Evolutionary conservation across 257 asterid species (phyloP).

Genomic region (Plantago elongata): DNA sequence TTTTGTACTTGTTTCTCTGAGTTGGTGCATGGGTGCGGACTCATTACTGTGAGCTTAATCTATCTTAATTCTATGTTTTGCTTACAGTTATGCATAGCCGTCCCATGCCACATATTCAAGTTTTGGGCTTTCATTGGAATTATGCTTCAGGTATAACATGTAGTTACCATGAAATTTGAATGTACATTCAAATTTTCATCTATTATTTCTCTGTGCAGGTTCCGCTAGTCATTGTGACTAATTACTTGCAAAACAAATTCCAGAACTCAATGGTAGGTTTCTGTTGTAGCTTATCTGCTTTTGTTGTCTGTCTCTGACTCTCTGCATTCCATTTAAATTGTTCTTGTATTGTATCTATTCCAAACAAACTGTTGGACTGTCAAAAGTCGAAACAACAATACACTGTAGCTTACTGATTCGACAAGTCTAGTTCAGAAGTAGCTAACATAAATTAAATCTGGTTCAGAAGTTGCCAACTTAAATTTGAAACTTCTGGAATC

Average conservation of each 20-base stretch:
- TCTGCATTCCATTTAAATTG: background rate
- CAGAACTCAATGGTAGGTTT: slow-evolving; percentile 77
- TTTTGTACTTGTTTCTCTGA: slow-evolving; percentile 6
- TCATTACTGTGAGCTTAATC: slow-evolving; percentile 6
- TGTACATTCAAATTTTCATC: background rate
- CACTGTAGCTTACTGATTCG: too few species aligned
- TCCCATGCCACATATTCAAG: slow-evolving; percentile 95
- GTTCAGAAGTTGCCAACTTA: too few species aligned
- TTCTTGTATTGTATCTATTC: too few species aligned
- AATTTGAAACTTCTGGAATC: too few species aligned
- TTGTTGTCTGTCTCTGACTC: slow-evolving; percentile 7
- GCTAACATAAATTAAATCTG: too few species aligned
- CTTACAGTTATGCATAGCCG: slow-evolving; percentile 83
- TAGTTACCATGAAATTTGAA: background rate
- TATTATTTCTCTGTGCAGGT: slow-evolving; percentile 48
- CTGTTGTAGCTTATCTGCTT: slow-evolving; percentile 5
- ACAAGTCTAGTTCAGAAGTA: too few species aligned
- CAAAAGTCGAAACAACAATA: too few species aligned
- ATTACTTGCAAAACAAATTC: slow-evolving; percentile 78
- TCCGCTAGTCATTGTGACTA: slow-evolving; percentile 84
- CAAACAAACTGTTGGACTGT: too few species aligned
- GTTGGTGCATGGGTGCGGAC: slow-evolving; percentile 16
- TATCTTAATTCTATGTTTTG: slow-evolving; percentile 19
- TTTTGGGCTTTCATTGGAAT: slow-evolving; percentile 93
- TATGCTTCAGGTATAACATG: slow-evolving; percentile 74